Percentiles rank a stretch among this genome's conserved stretches.
phyloP scores from a whole-genome alignment of 208 protist genomes.

The Wallacemonas sp. region DNA sequence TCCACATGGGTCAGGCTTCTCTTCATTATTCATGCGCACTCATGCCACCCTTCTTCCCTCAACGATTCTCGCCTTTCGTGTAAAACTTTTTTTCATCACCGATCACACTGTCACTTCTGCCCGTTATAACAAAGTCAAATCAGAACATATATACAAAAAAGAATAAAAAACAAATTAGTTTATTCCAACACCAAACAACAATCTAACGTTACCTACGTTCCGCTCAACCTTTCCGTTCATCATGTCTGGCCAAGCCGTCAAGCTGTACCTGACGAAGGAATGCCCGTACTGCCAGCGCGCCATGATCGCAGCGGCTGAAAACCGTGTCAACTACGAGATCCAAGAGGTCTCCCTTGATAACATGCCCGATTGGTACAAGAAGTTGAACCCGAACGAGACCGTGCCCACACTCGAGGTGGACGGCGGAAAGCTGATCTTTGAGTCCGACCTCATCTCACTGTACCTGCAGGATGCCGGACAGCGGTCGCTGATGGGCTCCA shows the following conservation, averaged over 20 bases:
- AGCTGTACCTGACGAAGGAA: conserved; percentile 49
- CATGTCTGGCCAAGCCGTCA: conserved; percentile 31
- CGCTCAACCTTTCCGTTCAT: no score
- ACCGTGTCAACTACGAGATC: conserved; percentile 47
- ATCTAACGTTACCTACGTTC: no score
- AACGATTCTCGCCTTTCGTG: no score
- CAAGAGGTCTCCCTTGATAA: conserved; percentile 38
- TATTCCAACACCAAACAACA: no score
- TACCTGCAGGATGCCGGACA: conserved; percentile 59
- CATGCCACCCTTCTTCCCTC: no score
- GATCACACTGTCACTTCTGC: no score
- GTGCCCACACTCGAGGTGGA: conserved; percentile 70
- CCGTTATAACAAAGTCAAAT: no score
- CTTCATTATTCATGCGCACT: no score
- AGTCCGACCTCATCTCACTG: conserved; percentile 71
- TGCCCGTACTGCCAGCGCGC: conserved; percentile 79
- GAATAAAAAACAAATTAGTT: no score
- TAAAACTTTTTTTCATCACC: no score
- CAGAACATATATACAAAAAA: no score
- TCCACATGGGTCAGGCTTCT: no score
- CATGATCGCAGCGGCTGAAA: conserved; percentile 59
- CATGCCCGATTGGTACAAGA: conserved; percentile 78
- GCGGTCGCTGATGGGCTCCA: conserved; percentile 40
- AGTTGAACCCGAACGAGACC: conserved; percentile 72
- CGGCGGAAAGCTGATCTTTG: conserved; percentile 48